Percentiles rank a stretch among this genome's conserved stretches.
Conservation (phyloP, 768 basidiomycete genomes). For the Fibroporia radiculosa region DNA sequence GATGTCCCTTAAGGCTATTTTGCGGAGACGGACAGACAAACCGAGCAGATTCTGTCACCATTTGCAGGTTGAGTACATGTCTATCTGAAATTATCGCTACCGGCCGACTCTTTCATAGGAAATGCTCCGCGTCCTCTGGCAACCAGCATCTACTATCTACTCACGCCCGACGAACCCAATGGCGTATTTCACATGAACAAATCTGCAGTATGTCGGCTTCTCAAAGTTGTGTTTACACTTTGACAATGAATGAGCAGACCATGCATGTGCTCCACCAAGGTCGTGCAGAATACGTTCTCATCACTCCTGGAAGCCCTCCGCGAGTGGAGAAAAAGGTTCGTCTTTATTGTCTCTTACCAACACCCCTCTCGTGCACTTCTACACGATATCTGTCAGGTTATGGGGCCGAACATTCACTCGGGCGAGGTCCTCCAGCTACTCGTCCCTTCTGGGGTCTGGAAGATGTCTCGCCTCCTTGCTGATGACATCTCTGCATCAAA, state of each 20-base stretch:
- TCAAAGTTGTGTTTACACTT: background rate
- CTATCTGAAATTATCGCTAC: background rate
- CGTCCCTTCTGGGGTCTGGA: conserved; percentile 47
- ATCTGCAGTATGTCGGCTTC: conserved; percentile 32
- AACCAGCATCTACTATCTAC: conserved; percentile 43
- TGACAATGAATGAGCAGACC: conserved; percentile 25
- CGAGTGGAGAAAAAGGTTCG: conserved; percentile 29
- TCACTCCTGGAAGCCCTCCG: conserved; percentile 27
- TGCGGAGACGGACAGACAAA: conserved; percentile 27
- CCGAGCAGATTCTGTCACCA: conserved; percentile 22
- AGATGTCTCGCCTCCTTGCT: conserved; percentile 45
- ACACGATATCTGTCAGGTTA: conserved; percentile 12
- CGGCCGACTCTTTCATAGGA: conserved; percentile 10
- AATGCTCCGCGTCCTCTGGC: conserved; percentile 26
- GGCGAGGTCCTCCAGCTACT: conserved; percentile 42
- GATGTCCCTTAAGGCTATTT: too few relatives aligned
- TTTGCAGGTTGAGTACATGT: conserved; percentile 22
- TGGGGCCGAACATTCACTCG: conserved; percentile 32
- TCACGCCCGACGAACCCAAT: conserved; percentile 31
- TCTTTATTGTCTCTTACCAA: background rate
- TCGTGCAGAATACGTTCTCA: conserved; percentile 42
- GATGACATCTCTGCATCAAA: conserved; percentile 27
- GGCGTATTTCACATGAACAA: conserved; percentile 43
- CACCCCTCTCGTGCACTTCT: background rate
- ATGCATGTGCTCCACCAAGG: conserved; percentile 46